Conservation (phyloP, 2,329 filamentous ascomycete genomes). For the Tolypocladium tundrense region DNA sequence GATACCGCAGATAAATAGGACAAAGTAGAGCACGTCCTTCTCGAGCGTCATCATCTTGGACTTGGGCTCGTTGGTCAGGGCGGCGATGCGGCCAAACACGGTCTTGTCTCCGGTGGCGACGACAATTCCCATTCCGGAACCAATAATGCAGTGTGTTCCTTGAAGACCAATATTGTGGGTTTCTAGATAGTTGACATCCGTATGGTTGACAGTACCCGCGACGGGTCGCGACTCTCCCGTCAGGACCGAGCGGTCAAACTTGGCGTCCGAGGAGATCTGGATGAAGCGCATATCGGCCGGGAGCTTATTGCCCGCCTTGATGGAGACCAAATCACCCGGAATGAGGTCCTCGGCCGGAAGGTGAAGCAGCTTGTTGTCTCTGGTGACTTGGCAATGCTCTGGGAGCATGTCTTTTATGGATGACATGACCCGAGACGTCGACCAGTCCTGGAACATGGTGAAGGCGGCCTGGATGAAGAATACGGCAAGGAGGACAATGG, state of each 20-base stretch:
- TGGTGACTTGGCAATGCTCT: slow-evolving; percentile 55
- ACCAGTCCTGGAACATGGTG: slow-evolving; percentile 66
- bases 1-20: slow-evolving; percentile 56
- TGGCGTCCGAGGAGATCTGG: slow-evolving; percentile 56
- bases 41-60: slow-evolving; percentile 59
- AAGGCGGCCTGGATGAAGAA: slow-evolving; percentile 62
- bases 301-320: slow-evolving; percentile 64
- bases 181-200: slow-evolving; percentile 66
- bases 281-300: slow-evolving; percentile 65
- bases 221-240: slow-evolving; percentile 60
- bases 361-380: slow-evolving; percentile 43
- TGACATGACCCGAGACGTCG: slow-evolving; percentile 65
- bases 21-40: slow-evolving; percentile 63
- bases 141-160: slow-evolving; percentile 68
- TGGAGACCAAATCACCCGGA: slow-evolving; percentile 57
- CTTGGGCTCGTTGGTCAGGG: slow-evolving; percentile 59
- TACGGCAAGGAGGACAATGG: slow-evolving; percentile 61
- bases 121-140: slow-evolving; percentile 55
- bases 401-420: slow-evolving; percentile 73
- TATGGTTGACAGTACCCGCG: slow-evolving; percentile 51
- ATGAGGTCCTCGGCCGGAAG: slow-evolving; percentile 52
- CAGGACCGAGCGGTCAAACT: slow-evolving; percentile 63
- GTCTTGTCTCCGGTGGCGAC: slow-evolving; percentile 64
- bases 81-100: slow-evolving; percentile 67
- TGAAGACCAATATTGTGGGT: slow-evolving; percentile 67